Evolutionary conservation across 768 basidiomycete species (phyloP).

Genomic region (Leucogyrophana mollusca): DNA sequence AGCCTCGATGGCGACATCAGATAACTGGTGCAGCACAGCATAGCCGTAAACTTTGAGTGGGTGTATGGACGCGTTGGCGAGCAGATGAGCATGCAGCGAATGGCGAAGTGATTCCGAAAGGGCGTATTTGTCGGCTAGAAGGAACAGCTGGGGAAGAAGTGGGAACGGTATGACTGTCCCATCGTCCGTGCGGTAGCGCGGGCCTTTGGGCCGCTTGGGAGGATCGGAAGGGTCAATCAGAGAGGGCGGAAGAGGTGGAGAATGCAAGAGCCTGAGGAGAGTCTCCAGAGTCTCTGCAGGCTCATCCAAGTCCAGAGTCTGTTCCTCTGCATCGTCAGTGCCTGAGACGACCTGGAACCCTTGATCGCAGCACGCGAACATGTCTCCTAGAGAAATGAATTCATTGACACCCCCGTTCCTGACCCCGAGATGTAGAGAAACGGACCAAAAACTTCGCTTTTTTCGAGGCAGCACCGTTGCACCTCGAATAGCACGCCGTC

Average conservation of each 20-base stretch:
- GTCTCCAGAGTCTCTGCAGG: conserved; percentile 43
- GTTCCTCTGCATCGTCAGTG: conserved; percentile 19
- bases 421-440: conserved; percentile 42
- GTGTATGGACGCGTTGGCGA: conserved; percentile 46
- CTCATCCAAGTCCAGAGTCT: conserved; percentile 57
- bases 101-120: conserved; percentile 45
- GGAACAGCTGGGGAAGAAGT: conserved; percentile 54
- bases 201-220: conserved; percentile 10
- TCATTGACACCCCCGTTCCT: conserved; percentile 65
- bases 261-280: conserved; percentile 57
- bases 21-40: conserved; percentile 43
- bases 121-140: conserved; percentile 65
- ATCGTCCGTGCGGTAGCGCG: conserved; percentile 29
- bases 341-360: conserved; percentile 9
- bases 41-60: conserved; percentile 65
- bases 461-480: conserved; percentile 44
- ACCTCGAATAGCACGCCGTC: conserved; percentile 52
- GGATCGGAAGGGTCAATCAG: conserved; percentile 21
- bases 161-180: conserved; percentile 62
- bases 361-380: conserved; percentile 62
- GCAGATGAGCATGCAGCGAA: conserved; percentile 49
- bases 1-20: conserved; percentile 51
- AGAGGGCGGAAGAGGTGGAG: conserved; percentile 47
- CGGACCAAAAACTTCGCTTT: conserved; percentile 63
- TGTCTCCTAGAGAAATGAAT: conserved; percentile 46